Conservation (phyloP, 2,329 filamentous ascomycete species). For the Sclerotinia subarctica region DNA sequence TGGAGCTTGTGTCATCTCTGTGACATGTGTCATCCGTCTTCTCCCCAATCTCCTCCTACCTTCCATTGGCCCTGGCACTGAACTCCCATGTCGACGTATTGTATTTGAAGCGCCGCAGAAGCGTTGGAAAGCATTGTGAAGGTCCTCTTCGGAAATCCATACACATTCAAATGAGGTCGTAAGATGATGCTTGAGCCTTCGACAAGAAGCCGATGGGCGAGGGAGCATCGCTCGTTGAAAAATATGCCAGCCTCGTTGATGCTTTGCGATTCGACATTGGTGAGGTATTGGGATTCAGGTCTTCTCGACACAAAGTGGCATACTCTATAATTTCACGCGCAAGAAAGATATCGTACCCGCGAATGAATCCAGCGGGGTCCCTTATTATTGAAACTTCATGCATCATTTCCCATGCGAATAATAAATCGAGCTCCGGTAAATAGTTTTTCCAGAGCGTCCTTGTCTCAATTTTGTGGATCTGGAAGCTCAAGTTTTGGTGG, state of each 20-base stretch:
- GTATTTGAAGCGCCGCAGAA: constrained; percentile 40
- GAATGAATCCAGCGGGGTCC: neutral
- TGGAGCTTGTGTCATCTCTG: constrained; percentile 29
- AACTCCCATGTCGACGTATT: constrained; percentile 38
- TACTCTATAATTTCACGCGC: neutral
- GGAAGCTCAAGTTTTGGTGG: neutral
- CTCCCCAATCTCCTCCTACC: constrained; percentile 37
- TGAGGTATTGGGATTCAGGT: neutral
- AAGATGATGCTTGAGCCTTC: constrained; percentile 46
- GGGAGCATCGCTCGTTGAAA: constrained; percentile 45
- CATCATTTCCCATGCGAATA: neutral
- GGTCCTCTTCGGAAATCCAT: constrained; percentile 59
- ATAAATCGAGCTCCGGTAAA: neutral
- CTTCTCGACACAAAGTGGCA: neutral
- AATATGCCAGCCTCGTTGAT: constrained; percentile 13
- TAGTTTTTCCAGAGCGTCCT: constrained; percentile 11
- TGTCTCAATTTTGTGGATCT: neutral
- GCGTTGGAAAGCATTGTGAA: constrained; percentile 50
- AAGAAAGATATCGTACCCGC: neutral
- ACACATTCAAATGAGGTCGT: constrained; percentile 44
- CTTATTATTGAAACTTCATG: neutral
- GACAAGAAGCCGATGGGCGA: constrained; percentile 48
- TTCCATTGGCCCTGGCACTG: constrained; percentile 39
- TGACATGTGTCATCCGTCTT: constrained; percentile 36
- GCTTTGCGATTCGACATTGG: constrained; percentile 20